Conservation (phyloP, 768 basidiomycete species). For the Galerina marginata region DNA sequence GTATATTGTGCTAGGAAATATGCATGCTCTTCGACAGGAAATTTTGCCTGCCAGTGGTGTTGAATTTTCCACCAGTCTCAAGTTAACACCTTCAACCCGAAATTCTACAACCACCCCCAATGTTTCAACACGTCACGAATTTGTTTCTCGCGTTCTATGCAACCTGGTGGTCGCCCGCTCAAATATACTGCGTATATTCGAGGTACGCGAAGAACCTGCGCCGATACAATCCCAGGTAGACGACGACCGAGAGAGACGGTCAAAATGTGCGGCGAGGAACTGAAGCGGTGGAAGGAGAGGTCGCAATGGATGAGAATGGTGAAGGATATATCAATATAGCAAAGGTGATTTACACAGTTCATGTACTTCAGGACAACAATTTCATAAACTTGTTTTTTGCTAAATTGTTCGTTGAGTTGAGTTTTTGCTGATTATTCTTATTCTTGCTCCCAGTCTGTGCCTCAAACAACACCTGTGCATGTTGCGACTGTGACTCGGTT, state of each 20-base stretch:
- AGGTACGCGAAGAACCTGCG: constrained; percentile 75
- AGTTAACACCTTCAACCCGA: constrained; percentile 65
- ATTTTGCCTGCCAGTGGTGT: constrained; percentile 84
- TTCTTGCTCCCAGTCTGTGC: constrained; percentile 54
- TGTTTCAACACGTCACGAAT: constrained; percentile 46
- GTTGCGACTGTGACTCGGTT: constrained; percentile 69
- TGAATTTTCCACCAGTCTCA: constrained; percentile 78
- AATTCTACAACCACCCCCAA: constrained; percentile 34
- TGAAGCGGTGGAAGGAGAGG: constrained; percentile 79
- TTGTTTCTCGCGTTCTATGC: constrained; percentile 61
- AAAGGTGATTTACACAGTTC: constrained; percentile 63
- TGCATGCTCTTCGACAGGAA: constrained; percentile 83
- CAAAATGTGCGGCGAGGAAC: constrained; percentile 65
- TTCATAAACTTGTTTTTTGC: constrained; percentile 18
- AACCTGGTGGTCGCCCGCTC: constrained; percentile 91
- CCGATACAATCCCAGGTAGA: constrained; percentile 60
- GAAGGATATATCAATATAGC: constrained; percentile 83
- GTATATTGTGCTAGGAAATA: not conserved
- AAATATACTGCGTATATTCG: constrained; percentile 84
- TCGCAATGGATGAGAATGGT: constrained; percentile 77
- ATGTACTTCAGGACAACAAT: constrained; percentile 32
- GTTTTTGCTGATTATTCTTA: constrained; percentile 31
- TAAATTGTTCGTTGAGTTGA: constrained; percentile 13
- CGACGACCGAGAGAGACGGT: constrained; percentile 63
- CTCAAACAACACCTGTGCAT: constrained; percentile 48